A percentile compares a stretch with the other conserved stretches of the same genome.
Conservation (phyloP, 2,329 filamentous ascomycete genomes). For the Calonectria pseudoturangicola region DNA sequence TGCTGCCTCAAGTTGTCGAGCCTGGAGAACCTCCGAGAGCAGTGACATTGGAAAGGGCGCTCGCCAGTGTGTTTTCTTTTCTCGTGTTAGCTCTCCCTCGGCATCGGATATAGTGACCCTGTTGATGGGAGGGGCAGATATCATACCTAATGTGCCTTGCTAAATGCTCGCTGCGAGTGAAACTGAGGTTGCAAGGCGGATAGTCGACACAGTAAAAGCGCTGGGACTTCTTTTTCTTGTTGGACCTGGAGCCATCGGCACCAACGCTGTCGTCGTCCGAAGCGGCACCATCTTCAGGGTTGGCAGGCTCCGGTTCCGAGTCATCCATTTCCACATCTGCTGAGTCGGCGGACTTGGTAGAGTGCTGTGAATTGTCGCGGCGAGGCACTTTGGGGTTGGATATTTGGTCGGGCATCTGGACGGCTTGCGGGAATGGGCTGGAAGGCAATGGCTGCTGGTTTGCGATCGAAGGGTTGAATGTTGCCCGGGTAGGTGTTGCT, state of each 20-base stretch:
- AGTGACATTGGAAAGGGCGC: constrained; percentile 97
- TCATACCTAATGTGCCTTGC: constrained; percentile 91
- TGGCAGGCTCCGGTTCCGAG: constrained; percentile 78
- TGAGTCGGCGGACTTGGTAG: constrained; percentile 76
- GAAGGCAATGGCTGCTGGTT: constrained; percentile 73
- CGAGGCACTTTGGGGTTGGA: constrained; percentile 63
- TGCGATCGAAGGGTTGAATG: constrained; percentile 65
- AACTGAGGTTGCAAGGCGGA: constrained; percentile 94
- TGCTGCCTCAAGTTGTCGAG: constrained; percentile 97
- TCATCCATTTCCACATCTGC: constrained; percentile 87
- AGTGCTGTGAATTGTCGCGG: constrained; percentile 75
- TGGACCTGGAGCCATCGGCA: constrained; percentile 80
- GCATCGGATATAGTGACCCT: not conserved
- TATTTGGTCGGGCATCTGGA: constrained; percentile 66
- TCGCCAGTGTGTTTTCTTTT: constrained; percentile 94
- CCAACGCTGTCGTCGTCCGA: constrained; percentile 81
- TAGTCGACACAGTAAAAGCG: constrained; percentile 97
- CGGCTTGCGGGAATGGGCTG: constrained; percentile 70
- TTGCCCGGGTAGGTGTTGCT: constrained; percentile 78
- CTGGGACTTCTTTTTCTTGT: constrained; percentile 97
- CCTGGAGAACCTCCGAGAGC: constrained; percentile 92
- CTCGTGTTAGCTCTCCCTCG: constrained; percentile 19
- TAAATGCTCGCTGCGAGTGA: constrained; percentile 96
- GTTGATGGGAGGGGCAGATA: not conserved
- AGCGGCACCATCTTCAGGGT: constrained; percentile 69